A percentile compares a stretch with the other conserved stretches of the same genome.
Evolutionary conservation across 768 basidiomycete species (phyloP).

Genomic region (Tubosaeta sp.): DNA sequence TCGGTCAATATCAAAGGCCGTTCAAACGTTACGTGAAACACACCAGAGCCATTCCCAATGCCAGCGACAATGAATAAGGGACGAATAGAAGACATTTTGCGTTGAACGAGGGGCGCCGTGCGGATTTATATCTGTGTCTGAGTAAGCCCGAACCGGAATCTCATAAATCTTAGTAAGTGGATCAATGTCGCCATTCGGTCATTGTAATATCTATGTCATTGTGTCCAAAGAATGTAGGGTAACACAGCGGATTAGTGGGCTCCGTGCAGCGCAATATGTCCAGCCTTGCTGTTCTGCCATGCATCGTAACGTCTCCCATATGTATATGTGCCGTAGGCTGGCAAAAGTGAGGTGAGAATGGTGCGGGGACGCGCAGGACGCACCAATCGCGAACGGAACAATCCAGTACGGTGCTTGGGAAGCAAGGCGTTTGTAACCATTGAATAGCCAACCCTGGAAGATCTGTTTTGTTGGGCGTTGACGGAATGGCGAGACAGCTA

Average conservation of each 20-base stretch:
- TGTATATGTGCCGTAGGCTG: conserved; percentile 74
- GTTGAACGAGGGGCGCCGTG: not conserved
- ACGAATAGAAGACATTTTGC: conserved; percentile 33
- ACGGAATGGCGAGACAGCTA: conserved; percentile 83
- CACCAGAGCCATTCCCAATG: conserved; percentile 40
- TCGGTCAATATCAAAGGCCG: not conserved
- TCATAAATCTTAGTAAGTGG: conserved; percentile 10
- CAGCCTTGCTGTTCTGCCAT: conserved; percentile 79
- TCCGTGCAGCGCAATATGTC: conserved; percentile 52
- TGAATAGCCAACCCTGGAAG: conserved; percentile 76
- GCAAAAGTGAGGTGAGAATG: not conserved
- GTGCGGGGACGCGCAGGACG: conserved; percentile 27
- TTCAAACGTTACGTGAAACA: not conserved
- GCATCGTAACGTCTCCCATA: conserved; percentile 72
- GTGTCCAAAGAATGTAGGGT: conserved; percentile 4
- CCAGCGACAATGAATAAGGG: conserved; percentile 59
- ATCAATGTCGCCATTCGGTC: conserved; percentile 10
- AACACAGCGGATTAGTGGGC: conserved; percentile 18
- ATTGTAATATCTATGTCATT: conserved; percentile 14
- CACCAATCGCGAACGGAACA: conserved; percentile 74
- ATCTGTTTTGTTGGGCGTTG: conserved; percentile 69
- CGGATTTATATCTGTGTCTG: conserved; percentile 13
- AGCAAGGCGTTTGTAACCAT: conserved; percentile 75
- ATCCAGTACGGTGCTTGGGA: conserved; percentile 74
- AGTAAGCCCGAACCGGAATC: conserved; percentile 15